Percentiles rank a stretch among this genome's conserved stretches.
Conservation (phyloP, 352 stramenopile genomes). For the Albugo candida region DNA sequence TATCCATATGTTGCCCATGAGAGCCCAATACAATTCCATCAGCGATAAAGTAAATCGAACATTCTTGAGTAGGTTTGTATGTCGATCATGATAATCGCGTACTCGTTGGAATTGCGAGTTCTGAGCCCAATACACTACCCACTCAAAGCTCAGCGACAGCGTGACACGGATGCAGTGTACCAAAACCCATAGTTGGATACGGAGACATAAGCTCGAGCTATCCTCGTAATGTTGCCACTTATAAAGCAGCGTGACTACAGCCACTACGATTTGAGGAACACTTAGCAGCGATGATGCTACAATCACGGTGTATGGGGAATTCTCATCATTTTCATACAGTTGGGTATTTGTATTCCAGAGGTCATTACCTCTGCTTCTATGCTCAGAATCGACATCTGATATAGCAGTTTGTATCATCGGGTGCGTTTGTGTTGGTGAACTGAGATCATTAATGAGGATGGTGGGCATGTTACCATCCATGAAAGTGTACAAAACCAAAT, state of each 20-base stretch:
- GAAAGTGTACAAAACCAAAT: too few species aligned
- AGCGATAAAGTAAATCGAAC: constrained; percentile 65
- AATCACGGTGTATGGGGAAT: constrained; percentile 19
- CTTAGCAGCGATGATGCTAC: constrained; percentile 54
- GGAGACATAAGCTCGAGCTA: constrained; percentile 42
- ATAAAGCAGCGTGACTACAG: constrained; percentile 29
- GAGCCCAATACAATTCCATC: constrained; percentile 62
- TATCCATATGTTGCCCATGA: constrained; percentile 79
- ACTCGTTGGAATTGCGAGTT: constrained; percentile 20
- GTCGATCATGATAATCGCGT: constrained; percentile 33
- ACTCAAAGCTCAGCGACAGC: constrained; percentile 52
- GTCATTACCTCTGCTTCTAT: too few species aligned
- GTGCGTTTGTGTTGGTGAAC: too few species aligned
- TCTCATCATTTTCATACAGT: too few species aligned
- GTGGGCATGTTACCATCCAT: too few species aligned
- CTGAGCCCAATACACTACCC: constrained; percentile 57
- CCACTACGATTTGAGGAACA: constrained; percentile 46
- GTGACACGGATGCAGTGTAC: constrained; percentile 48
- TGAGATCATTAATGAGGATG: too few species aligned
- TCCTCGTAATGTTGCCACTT: constrained; percentile 23
- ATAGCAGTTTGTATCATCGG: too few species aligned
- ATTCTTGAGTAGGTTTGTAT: constrained; percentile 47
- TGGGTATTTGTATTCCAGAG: too few species aligned
- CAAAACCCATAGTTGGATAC: constrained; percentile 69
- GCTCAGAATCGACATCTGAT: too few species aligned